Conservation (phyloP, 2,329 filamentous ascomycete species). For the Akanthomyces uredinophilus region DNA sequence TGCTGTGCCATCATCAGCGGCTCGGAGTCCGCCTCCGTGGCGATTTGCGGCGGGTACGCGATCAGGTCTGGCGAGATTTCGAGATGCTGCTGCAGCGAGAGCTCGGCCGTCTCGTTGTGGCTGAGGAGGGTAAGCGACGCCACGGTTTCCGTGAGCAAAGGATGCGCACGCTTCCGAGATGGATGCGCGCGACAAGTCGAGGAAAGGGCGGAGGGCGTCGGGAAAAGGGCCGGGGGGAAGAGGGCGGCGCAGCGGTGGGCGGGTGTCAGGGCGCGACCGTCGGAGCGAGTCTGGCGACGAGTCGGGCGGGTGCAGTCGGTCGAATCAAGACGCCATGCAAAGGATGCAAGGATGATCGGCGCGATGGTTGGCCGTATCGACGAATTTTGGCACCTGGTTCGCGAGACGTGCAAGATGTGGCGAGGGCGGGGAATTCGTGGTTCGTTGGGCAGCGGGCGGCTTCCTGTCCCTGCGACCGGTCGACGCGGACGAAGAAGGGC, state of each 20-base stretch:
- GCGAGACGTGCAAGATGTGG: slow-evolving; percentile 3
- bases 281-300: background rate
- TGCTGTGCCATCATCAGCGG: slow-evolving; percentile 67
- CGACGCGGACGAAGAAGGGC: background rate
- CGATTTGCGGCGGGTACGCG: slow-evolving; percentile 43
- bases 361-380: background rate
- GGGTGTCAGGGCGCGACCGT: background rate
- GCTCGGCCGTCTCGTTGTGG: slow-evolving; percentile 46
- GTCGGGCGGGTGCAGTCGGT: background rate
- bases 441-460: slow-evolving; percentile 12
- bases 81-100: slow-evolving; percentile 57
- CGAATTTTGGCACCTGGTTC: background rate
- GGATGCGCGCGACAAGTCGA: slow-evolving; percentile 9
- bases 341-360: background rate
- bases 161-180: slow-evolving; percentile 13
- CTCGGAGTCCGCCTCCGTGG: slow-evolving; percentile 49
- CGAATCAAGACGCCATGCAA: slow-evolving; percentile 9
- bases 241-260: background rate
- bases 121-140: slow-evolving; percentile 53
- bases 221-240: background rate
- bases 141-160: slow-evolving; percentile 37
- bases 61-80: slow-evolving; percentile 50
- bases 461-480: background rate
- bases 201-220: background rate
- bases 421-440: slow-evolving; percentile 12